These are phyloP conservation scores for Aspergillus neoniger DNA, from an alignment of 2,329 filamentous ascomycete species.

Conservation along the genomic window DNA sequence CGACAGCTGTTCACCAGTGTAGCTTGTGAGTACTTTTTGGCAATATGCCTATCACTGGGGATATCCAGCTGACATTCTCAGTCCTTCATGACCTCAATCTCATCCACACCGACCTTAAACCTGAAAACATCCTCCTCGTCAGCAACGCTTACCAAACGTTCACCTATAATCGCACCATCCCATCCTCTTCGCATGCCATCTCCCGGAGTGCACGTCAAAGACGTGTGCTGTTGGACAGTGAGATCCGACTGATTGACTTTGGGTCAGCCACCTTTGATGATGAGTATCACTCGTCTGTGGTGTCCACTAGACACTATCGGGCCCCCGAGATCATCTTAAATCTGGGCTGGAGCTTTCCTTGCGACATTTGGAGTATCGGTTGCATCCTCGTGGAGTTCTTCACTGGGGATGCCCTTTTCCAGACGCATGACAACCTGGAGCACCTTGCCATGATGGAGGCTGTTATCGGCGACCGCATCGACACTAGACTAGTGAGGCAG, in stretches of 20 bases:
- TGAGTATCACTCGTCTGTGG: slow-evolving; percentile 68
- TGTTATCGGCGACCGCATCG: slow-evolving; percentile 59
- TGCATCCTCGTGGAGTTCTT: slow-evolving; percentile 70
- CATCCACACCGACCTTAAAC: slow-evolving; percentile 82
- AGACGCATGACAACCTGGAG: slow-evolving; percentile 68
- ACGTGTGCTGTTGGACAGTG: slow-evolving; percentile 64
- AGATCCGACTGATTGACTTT: slow-evolving; percentile 69
- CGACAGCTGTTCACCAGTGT: slow-evolving; percentile 97
- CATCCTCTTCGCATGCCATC: slow-evolving; percentile 62
- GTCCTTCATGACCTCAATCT: slow-evolving; percentile 95
- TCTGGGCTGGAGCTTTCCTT: slow-evolving; percentile 67
- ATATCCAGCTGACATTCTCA: slow-evolving; percentile 44
- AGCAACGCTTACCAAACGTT: slow-evolving; percentile 68
- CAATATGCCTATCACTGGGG: too few relatives aligned
- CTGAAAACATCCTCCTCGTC: slow-evolving; percentile 68
- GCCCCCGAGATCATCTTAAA: slow-evolving; percentile 69
- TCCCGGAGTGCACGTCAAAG: slow-evolving; percentile 61
- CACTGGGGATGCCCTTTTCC: slow-evolving; percentile 68
- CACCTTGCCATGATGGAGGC: slow-evolving; percentile 71
- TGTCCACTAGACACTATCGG: slow-evolving; percentile 67
- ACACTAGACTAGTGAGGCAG: slow-evolving; percentile 56
- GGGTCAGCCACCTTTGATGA: slow-evolving; percentile 69
- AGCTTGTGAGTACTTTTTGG: slow-evolving; percentile 72
- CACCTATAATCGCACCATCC: slow-evolving; percentile 68
- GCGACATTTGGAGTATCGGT: slow-evolving; percentile 70